Conservation (phyloP, 148 eudicot genomes). For the Rhododendron mucronatum region DNA sequence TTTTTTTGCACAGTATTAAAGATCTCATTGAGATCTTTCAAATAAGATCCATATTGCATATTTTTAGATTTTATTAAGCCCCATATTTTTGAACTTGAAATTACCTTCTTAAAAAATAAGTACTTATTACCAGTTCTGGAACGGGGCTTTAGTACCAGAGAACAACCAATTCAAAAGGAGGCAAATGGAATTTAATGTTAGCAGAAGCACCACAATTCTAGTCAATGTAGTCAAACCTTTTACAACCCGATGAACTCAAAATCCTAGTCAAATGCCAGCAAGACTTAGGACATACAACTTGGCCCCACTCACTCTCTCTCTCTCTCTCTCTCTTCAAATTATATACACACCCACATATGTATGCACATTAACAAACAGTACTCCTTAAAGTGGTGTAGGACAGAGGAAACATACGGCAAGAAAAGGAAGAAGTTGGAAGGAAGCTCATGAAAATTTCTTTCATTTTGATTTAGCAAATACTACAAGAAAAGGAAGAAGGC, state of each 20-base stretch:
- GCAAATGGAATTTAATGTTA: background rate
- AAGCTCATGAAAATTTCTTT: constrained; percentile 40
- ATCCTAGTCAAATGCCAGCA: constrained; percentile 33
- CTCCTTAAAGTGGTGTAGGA: background rate
- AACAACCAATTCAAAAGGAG: constrained; percentile 25
- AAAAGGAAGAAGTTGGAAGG: constrained; percentile 50
- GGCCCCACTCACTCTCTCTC: background rate
- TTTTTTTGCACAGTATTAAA: no score
- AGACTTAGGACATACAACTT: background rate
- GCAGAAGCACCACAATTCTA: background rate
- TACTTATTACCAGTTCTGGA: no score
- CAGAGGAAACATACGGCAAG: constrained; percentile 8
- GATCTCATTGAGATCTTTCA: no score
- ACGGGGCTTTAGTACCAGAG: background rate
- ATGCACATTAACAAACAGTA: background rate
- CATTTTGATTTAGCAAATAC: no score
- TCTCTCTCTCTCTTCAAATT: background rate
- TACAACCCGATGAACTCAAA: constrained; percentile 53
- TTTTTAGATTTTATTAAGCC: no score
- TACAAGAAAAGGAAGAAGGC: constrained; percentile 27
- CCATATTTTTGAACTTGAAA: no score
- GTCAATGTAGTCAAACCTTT: constrained; percentile 64
- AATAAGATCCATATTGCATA: no score
- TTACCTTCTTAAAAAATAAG: no score
- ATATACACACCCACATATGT: background rate